Evolutionary conservation across 805 yeast species (phyloP).

Genomic region (Candida orba): DNA sequence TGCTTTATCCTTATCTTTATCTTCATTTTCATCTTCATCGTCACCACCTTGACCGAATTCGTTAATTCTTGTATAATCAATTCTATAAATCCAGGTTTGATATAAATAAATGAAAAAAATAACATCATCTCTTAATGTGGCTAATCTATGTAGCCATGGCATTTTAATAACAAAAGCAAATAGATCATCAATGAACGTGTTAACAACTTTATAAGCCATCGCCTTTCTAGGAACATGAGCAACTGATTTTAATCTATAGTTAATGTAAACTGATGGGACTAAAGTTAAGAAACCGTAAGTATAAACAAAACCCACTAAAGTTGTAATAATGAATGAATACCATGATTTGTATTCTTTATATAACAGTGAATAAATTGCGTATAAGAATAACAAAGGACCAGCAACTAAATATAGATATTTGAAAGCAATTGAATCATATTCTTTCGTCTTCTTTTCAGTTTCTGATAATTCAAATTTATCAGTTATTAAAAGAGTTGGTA

Average conservation of each 20-base stretch:
- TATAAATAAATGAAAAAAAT: constrained; percentile 33
- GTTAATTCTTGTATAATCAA: constrained; percentile 32
- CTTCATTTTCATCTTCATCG: constrained; percentile 12
- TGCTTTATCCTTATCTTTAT: constrained; percentile 7
- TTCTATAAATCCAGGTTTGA: constrained; percentile 34
- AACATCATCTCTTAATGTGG: constrained; percentile 35
- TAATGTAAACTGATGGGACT: constrained; percentile 34
- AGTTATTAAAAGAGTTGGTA: constrained; percentile 20
- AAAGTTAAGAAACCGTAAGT: constrained; percentile 35
- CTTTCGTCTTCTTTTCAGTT: constrained; percentile 32
- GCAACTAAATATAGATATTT: constrained; percentile 30
- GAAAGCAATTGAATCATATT: constrained; percentile 34
- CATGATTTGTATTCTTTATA: constrained; percentile 35
- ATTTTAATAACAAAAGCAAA: constrained; percentile 36
- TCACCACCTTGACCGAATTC: constrained; percentile 33
- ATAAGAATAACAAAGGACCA: constrained; percentile 30
- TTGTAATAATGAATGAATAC: constrained; percentile 33
- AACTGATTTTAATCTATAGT: constrained; percentile 35
- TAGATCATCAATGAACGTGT: constrained; percentile 34
- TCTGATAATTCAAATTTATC: constrained; percentile 31
- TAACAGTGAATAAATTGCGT: constrained; percentile 30
- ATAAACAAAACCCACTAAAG: constrained; percentile 34
- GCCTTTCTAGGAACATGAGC: constrained; percentile 36
- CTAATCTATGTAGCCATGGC: constrained; percentile 35
- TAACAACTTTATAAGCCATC: constrained; percentile 34